Conservation (phyloP, 768 basidiomycete species). For the Candolleomyces eurysporus region DNA sequence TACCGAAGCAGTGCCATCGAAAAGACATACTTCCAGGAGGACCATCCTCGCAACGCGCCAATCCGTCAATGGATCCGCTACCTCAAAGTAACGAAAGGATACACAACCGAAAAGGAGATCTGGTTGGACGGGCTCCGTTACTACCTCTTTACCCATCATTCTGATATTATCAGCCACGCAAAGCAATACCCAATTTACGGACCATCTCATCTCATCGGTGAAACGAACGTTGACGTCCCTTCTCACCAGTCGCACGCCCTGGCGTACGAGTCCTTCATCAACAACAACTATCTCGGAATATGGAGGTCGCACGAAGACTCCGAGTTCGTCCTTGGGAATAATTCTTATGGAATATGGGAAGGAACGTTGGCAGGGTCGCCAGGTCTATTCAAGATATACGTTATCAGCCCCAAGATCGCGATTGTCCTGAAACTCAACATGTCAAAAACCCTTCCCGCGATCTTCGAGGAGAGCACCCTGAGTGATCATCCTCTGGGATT, state of each 20-base stretch:
- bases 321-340: slow-evolving; percentile 32
- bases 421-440: slow-evolving; percentile 20
- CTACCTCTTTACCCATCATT: slow-evolving; percentile 29
- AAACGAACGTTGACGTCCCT: slow-evolving; percentile 15
- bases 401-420: slow-evolving; percentile 33
- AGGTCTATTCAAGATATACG: slow-evolving; percentile 29
- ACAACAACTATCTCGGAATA: slow-evolving; percentile 29
- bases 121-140: slow-evolving; percentile 31
- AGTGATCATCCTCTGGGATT: slow-evolving; percentile 19
- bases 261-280: slow-evolving; percentile 26
- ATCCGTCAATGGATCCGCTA: slow-evolving; percentile 21
- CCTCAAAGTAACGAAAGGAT: slow-evolving; percentile 17
- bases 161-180: slow-evolving; percentile 18
- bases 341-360: slow-evolving; percentile 33
- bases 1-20: slow-evolving; percentile 22
- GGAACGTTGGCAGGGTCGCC: slow-evolving; percentile 20
- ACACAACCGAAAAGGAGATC: slow-evolving; percentile 19
- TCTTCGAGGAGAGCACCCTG: slow-evolving; percentile 21
- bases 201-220: background rate
- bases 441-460: slow-evolving; percentile 13
- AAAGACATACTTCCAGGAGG: slow-evolving; percentile 25
- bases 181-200: slow-evolving; percentile 16
- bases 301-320: slow-evolving; percentile 31
- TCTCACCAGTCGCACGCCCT: slow-evolving; percentile 21
- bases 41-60: slow-evolving; percentile 21